Base-by-base conservation (phyloP, 495 filamentous ascomycete species). In the Baudoinia panamericana region DNA sequence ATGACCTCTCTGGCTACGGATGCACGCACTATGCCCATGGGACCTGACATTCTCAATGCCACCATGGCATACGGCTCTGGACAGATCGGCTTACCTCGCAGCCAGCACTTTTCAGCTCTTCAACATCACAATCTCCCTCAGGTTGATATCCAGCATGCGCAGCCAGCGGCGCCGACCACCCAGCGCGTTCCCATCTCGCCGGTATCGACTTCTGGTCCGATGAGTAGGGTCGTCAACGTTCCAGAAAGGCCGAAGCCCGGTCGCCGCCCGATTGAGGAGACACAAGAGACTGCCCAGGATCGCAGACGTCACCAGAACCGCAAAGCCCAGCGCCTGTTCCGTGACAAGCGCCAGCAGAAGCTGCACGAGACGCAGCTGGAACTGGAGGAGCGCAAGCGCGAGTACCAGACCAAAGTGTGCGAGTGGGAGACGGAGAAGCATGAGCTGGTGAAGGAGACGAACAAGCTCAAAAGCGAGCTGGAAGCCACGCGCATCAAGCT, bases 251-350 rank as follows among this genome's bases (percentile, higher is more conserved):
- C 50, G n/a, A 48, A 44, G 67, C 87, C 87, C n/a, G 87, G 86
- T 25, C 73, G 87, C 36, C 93, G 93, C 59, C 87, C 87, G 8
- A 49, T 49, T 11, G n/a, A n/a, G n/a, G n/a, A n/a, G n/a, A 25
- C 24, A 13, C 21, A 31, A 27, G 39, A 32, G 18, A 23, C 34
- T 16, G 84, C 86, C 16, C 87, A 80, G 11, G 85, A 95, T 53
- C 90, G 93, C 57, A 76, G 87, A 41, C 92, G 93, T 61, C 83
- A 82, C 0, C 87, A 95, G 56, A 95, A 95, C 58, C 71, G 87
- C 28, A 82, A 82, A n/a, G 86, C 87, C 11, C 87, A 95, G 62
- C 68, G 86, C 43, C 83, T 82, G 2, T 93, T 93, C 55, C 71
- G 87, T n/a, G 87, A 95, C 39, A 47, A 51, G 21, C 39, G 46